Evolutionary conservation across 1,284 basidiomycete genomes (phyloP).

Genomic region (Heterobasidion parviporum): DNA sequence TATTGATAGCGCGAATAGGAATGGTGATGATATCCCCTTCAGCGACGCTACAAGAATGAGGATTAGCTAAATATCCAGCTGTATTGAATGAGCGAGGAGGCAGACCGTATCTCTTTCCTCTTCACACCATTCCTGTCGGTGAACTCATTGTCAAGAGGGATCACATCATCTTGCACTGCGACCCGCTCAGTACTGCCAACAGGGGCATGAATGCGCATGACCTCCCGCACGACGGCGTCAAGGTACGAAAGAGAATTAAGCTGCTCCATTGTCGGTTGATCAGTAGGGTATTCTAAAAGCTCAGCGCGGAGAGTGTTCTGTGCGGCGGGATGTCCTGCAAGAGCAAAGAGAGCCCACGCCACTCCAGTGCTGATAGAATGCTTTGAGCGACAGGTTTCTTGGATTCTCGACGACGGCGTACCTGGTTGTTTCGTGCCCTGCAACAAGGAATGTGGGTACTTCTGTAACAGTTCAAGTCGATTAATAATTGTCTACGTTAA

Average conservation of each 20-base stretch:
- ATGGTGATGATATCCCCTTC: slow-evolving; percentile 40
- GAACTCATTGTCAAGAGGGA: slow-evolving; percentile 24
- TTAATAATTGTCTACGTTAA: background rate
- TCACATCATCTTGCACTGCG: slow-evolving; percentile 39
- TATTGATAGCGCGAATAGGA: slow-evolving; percentile 40
- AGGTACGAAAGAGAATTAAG: slow-evolving; percentile 52
- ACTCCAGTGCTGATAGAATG: slow-evolving; percentile 20
- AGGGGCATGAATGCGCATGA: slow-evolving; percentile 57
- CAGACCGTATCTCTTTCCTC: slow-evolving; percentile 19
- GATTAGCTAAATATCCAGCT: too few species aligned
- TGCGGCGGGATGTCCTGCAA: slow-evolving; percentile 43
- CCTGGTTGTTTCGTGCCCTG: slow-evolving; percentile 76
- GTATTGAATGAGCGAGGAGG: background rate
- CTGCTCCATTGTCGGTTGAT: slow-evolving; percentile 46
- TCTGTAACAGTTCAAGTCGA: slow-evolving; percentile 23
- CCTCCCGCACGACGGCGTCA: slow-evolving; percentile 62
- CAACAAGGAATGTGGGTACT: slow-evolving; percentile 52
- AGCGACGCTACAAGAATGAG: slow-evolving; percentile 19
- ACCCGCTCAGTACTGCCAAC: slow-evolving; percentile 47
- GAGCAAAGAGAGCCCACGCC: slow-evolving; percentile 57
- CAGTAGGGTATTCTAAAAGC: slow-evolving; percentile 30
- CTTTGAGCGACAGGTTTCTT: too few species aligned
- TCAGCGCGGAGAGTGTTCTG: slow-evolving; percentile 70
- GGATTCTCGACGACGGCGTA: slow-evolving; percentile 8
- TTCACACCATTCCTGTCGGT: slow-evolving; percentile 20